A percentile compares a stretch with the other conserved stretches of the same genome.
These are phyloP conservation scores for Symbiodinium pilosum DNA, from an alignment of 73 alveolate genomes.

Conservation along the genomic window DNA sequence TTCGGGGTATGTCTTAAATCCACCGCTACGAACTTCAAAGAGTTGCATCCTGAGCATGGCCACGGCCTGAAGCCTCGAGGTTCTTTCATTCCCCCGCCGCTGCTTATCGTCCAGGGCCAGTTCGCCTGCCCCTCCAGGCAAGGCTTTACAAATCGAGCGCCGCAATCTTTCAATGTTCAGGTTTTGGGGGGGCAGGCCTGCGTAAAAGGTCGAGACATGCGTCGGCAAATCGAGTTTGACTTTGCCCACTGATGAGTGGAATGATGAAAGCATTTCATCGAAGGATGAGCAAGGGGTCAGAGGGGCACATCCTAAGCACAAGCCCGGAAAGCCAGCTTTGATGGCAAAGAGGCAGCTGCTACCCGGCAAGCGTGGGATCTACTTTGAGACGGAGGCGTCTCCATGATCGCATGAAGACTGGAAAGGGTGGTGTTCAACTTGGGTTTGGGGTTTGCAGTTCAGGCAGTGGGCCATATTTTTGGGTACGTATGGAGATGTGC, in stretches of 20 bases:
- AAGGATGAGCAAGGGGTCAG: too few species aligned
- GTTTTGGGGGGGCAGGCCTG: neutral
- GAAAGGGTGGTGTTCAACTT: neutral
- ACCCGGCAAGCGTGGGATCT: slow-evolving; percentile 50
- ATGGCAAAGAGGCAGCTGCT: slow-evolving; percentile 29
- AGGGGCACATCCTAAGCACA: too few species aligned
- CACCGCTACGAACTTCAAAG: too few species aligned
- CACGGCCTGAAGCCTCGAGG: neutral
- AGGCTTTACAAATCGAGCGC: too few species aligned
- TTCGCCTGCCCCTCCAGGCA: slow-evolving; percentile 63
- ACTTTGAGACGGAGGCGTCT: slow-evolving; percentile 48
- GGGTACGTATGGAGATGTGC: too few species aligned
- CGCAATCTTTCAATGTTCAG: too few species aligned
- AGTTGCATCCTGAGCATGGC: neutral
- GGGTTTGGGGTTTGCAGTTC: neutral
- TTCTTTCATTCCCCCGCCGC: slow-evolving; percentile 34
- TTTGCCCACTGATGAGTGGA: too few species aligned
- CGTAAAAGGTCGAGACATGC: neutral
- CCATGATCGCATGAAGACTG: neutral
- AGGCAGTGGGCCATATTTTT: too few species aligned
- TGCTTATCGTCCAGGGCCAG: slow-evolving; percentile 67
- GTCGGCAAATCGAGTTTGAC: too few species aligned
- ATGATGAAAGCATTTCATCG: too few species aligned
- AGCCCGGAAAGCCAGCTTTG: too few species aligned
- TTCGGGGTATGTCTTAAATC: too few species aligned